Evolutionary conservation across 139 green algal genomes (phyloP), one percentile per base, ranked within the genome.

Genomic region (Asterochloris sp.): DNA sequence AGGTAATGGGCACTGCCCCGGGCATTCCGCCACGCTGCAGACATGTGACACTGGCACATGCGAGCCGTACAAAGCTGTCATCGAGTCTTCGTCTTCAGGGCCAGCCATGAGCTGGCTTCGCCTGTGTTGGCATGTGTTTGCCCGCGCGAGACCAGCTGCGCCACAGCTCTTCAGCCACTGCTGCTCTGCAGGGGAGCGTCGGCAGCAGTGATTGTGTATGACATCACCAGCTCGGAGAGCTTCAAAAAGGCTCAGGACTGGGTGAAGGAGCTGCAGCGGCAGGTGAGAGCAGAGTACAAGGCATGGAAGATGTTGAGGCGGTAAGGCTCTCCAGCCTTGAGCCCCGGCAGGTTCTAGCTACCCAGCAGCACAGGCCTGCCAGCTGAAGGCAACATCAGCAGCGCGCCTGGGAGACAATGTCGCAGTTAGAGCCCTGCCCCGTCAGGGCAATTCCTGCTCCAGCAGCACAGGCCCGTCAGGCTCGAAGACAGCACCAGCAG

Each of bases 201-300:
- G 13, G 97, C 97, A 15, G 97, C 97, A 12, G 93, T 99, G 71
- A 95, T 99, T 28, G 94, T 97, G 23, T 97, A 90, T 82, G 94
- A 97, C 81, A 92, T 97, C 67, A 96, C 89, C 13, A 91, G 88
- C 83, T 80, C 89, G 54, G 92, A 97, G 61, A 98, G 84, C 9
- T 99, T 99, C 78, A 87, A 90, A 24, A 89, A 96, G 29, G 97
- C 97, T 10, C 98, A 99, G 87, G 95, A 92, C 62, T 99, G 96
- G 95, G 96, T 97, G 74, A 90, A 89, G 77, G 94, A 97, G 88
- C 88, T 97, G 83, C 88, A 87, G 81, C 83, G 85, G 74, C 83
- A 81, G 54, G 85, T 87, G 60, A n/a, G 38, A 54, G 38, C 38
- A 54, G 6, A 54, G 38, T 54, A 10, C 38, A 54, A 54, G 38